A percentile compares a stretch with the other conserved stretches of the same genome.
phyloP scores from a whole-genome alignment of 129 eudicot genomes.

The Smallanthus sonchifolius region DNA sequence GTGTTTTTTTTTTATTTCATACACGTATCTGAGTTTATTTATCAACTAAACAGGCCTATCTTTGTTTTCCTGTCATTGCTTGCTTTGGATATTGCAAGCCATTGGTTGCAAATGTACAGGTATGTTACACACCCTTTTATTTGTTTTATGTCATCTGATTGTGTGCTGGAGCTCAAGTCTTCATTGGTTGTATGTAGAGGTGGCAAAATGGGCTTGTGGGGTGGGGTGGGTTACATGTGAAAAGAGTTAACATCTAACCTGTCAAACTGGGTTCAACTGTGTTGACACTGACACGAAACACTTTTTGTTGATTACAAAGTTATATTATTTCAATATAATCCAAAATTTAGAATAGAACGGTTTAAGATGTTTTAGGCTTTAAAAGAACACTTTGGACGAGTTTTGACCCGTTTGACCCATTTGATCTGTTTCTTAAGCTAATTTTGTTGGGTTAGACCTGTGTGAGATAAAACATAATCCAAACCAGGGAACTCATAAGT shows the following conservation, averaged over 20 bases:
- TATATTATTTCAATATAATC: background rate
- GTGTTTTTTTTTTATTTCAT: background rate
- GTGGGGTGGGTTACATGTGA: background rate
- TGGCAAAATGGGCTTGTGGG: background rate
- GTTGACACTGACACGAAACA: background rate
- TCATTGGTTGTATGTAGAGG: background rate
- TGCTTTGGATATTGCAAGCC: conserved; percentile 94
- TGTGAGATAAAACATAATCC: background rate
- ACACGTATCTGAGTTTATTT: background rate
- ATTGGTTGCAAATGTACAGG: conserved; percentile 99
- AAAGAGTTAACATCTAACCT: background rate
- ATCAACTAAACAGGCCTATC: conserved; percentile 64
- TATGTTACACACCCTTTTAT: conserved; percentile 12
- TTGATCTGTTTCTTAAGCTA: background rate
- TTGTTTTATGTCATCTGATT: background rate
- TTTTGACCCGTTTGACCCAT: background rate
- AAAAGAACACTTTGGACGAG: background rate
- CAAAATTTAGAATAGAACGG: background rate
- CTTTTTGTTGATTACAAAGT: background rate
- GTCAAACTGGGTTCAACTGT: background rate
- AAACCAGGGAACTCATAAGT: background rate
- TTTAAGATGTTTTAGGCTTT: conserved; percentile 2
- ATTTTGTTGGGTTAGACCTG: background rate
- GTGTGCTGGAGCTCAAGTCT: conserved; percentile 1
- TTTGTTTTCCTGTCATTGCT: conserved; percentile 80